Evolutionary conservation across 345 rosid species (phyloP), one percentile per base, ranked within the genome.

Genomic region (Conringia planisiliqua): DNA sequence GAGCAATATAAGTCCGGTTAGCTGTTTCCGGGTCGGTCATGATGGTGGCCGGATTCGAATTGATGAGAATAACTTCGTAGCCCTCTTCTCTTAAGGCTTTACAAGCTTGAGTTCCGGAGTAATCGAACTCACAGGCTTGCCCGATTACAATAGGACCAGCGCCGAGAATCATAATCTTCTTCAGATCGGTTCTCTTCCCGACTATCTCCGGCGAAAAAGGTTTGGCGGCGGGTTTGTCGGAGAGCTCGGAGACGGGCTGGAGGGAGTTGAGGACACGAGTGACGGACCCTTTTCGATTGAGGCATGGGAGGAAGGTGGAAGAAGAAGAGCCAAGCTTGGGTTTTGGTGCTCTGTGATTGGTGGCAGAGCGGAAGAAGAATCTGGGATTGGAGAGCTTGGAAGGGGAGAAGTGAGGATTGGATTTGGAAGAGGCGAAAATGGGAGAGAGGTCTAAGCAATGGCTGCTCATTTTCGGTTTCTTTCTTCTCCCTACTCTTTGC

Each of bases 71-170:
- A 18, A 95, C 97, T 0, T 89, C 89, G 71, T 89, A 95, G 0
- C 99, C 99, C 55, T 95, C 99, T 74, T 94, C 97, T 26, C 84
- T 85, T 26, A 95, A 68, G 1, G 99, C 97, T 79, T 95, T 91
- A 73, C 97, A 92, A 4, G 97, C 97, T 64, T 95, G 99, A 14
- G 99, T 95, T 0, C 99, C 99, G 0, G 99, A 95, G 80, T 95
- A 95, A 75, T 95, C 99, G 69, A 95, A 95, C 81, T 95, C 99
- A 46, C 99, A 95, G 3, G 97, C 97, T 71, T 95, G 99, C 3
- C 99, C 99, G 33, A 95, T 95, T 71, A 95, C 99, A 29, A 95
- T 95, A 2, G 99, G 97, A 3, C 99, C 99, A 11, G 99, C 99
- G 0, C 99, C 99, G 17, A 90, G 92, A 39, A 95, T 95, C 83